Evolutionary conservation across 352 stramenopile species (phyloP).

Genomic region (Hyaloperonospora brassicae): DNA sequence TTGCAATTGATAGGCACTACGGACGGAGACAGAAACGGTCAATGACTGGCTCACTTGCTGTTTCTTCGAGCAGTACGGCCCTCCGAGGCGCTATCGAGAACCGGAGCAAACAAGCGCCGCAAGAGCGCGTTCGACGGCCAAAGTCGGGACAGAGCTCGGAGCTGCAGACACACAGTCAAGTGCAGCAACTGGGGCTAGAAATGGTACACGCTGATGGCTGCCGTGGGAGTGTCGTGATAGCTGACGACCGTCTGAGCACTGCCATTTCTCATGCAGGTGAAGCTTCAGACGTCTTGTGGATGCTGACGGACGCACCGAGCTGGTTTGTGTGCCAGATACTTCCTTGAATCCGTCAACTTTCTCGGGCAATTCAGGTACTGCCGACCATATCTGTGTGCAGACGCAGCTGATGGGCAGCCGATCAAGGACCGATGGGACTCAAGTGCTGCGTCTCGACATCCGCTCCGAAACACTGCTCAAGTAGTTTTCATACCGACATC

Average conservation of each 20-base stretch:
- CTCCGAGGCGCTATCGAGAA: constrained; percentile 23
- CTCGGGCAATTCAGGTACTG: background rate
- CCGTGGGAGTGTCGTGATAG: constrained; percentile 3
- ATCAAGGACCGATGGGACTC: constrained; percentile 10
- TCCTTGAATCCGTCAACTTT: background rate
- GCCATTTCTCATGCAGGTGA: constrained; percentile 2
- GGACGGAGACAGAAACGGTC: constrained; percentile 1
- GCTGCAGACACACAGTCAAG: background rate
- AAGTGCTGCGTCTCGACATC: constrained; percentile 9
- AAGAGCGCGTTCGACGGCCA: constrained; percentile 18
- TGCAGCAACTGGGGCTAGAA: constrained; percentile 8
- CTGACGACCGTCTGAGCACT: background rate
- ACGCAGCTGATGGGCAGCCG: constrained; percentile 1
- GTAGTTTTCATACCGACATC: constrained; percentile 1
- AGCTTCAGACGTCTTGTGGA: constrained; percentile 10
- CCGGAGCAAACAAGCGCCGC: constrained; percentile 18
- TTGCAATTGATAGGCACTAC: background rate
- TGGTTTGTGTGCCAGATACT: background rate
- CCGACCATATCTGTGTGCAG: constrained; percentile 1
- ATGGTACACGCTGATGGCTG: constrained; percentile 9
- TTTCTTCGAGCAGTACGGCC: constrained; percentile 4
- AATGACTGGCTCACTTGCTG: constrained; percentile 2
- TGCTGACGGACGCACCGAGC: constrained; percentile 3
- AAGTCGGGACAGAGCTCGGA: constrained; percentile 4
- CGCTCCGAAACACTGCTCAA: background rate